Conservation (phyloP, 768 basidiomycete species). For the Phlegmacium glaucopus region DNA sequence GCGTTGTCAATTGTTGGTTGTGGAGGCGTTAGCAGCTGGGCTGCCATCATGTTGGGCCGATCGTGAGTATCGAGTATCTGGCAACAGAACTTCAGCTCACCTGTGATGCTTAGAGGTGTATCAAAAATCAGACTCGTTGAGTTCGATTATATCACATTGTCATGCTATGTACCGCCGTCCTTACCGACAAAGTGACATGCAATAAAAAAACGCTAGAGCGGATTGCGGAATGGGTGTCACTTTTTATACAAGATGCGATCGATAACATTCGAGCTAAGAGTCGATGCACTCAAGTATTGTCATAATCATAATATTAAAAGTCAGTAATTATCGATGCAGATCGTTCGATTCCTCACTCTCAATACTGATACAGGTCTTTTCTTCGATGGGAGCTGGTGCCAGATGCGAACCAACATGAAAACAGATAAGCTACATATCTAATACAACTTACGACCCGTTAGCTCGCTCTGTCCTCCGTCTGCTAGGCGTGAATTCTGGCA, state of each 20-base stretch:
- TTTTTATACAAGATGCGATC: no score
- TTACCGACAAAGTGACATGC: constrained; percentile 86
- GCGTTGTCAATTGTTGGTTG: no score
- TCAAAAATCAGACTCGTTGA: constrained; percentile 79
- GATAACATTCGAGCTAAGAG: no score
- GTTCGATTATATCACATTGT: constrained; percentile 95
- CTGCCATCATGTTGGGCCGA: no score
- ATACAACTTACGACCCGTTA: constrained; percentile 91
- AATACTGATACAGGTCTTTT: neutral
- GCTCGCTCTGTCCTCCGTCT: constrained; percentile 83
- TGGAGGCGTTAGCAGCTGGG: no score
- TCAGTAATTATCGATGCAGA: no score
- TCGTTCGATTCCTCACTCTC: constrained; percentile 79
- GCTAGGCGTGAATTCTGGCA: constrained; percentile 58
- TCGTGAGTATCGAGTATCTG: no score
- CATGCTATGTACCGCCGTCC: constrained; percentile 90
- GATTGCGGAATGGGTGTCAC: constrained; percentile 84
- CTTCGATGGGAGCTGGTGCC: constrained; percentile 74
- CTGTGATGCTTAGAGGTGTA: no score
- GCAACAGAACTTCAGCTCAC: constrained; percentile 75
- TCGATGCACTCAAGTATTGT: no score
- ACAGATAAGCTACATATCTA: constrained; percentile 93
- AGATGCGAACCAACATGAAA: constrained; percentile 93
- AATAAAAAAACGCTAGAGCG: constrained; percentile 60
- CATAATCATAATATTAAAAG: no score